A percentile compares a stretch with the other conserved stretches of the same genome.
Evolutionary conservation across 176 grass and related monocot species (phyloP).

Genomic region (Paspalum vaginatum): DNA sequence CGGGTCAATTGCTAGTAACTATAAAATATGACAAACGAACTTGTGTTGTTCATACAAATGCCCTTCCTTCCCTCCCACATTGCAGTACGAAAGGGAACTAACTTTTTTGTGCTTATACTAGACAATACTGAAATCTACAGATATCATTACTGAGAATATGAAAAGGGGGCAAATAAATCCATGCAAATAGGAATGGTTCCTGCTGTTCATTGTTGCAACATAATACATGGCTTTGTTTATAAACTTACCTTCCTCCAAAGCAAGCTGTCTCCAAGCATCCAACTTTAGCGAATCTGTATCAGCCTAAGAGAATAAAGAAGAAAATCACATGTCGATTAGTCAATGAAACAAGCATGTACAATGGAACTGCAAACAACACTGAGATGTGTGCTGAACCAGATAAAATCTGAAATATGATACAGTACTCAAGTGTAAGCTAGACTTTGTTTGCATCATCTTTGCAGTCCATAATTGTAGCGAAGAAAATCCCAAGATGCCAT

Average conservation of each 20-base stretch:
- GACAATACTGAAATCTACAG: neutral
- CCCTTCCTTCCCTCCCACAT: neutral
- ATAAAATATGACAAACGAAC: neutral
- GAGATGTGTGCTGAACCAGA: neutral
- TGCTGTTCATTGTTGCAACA: neutral
- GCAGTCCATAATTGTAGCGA: neutral
- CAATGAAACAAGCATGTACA: conserved; percentile 4
- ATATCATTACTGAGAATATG: conserved; percentile 22
- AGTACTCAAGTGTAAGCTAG: neutral
- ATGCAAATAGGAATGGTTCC: neutral
- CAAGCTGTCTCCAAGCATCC: conserved; percentile 96
- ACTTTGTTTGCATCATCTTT: neutral
- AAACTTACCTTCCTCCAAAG: conserved; percentile 81
- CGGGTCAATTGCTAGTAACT: no score
- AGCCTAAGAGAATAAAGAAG: conserved; percentile 53
- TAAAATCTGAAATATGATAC: neutral
- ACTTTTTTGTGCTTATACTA: neutral
- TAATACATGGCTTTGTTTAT: conserved; percentile 1
- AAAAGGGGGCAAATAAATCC: conserved; percentile 5
- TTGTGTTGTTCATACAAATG: neutral
- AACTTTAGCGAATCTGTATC: conserved; percentile 76
- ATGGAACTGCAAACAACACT: conserved; percentile 9
- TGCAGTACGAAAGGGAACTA: neutral
- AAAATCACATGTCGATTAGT: conserved; percentile 3
- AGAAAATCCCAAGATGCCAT: neutral